phyloP scores from a whole-genome alignment of 1,284 basidiomycete species.

The Microbotryum lychnidis-dioicae region DNA sequence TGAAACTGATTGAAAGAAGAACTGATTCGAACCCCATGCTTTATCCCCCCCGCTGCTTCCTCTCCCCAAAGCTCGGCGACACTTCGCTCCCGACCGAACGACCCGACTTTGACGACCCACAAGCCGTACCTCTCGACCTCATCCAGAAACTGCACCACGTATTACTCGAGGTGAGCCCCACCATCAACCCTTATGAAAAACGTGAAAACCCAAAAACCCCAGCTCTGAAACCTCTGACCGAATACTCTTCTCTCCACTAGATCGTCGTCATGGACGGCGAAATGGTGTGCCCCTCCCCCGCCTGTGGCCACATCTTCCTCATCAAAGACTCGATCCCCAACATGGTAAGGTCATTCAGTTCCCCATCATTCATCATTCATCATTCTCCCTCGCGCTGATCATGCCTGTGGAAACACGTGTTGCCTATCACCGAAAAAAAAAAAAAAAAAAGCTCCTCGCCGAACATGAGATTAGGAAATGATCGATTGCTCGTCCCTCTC shows the following conservation, averaged over 20 bases:
- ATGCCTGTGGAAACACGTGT: too few species aligned
- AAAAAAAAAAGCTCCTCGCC: conserved; percentile 60
- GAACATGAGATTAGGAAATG: conserved; percentile 67
- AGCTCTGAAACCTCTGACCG: not conserved
- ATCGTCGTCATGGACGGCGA: conserved; percentile 86
- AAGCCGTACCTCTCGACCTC: conserved; percentile 54
- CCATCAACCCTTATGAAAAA: not conserved
- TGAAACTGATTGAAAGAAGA: not conserved
- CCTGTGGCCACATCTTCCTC: conserved; percentile 76
- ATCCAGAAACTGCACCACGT: conserved; percentile 81
- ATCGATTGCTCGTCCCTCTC: too few species aligned
- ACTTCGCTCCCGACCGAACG: conserved; percentile 66
- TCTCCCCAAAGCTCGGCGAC: conserved; percentile 61
- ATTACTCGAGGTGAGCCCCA: conserved; percentile 65
- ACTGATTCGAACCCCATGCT: not conserved
- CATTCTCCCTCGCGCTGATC: not conserved
- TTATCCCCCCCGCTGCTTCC: not conserved
- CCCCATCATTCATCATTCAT: not conserved
- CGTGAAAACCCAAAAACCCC: not conserved
- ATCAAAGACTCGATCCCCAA: conserved; percentile 95
- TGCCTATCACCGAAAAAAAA: not conserved
- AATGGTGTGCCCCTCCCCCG: conserved; percentile 77
- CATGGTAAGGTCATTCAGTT: conserved; percentile 61
- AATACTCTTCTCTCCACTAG: conserved; percentile 47
- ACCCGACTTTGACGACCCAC: conserved; percentile 44